Evolutionary conservation across 495 filamentous ascomycete species (phyloP).

Genomic region (Hyaloscypha finlandica): DNA sequence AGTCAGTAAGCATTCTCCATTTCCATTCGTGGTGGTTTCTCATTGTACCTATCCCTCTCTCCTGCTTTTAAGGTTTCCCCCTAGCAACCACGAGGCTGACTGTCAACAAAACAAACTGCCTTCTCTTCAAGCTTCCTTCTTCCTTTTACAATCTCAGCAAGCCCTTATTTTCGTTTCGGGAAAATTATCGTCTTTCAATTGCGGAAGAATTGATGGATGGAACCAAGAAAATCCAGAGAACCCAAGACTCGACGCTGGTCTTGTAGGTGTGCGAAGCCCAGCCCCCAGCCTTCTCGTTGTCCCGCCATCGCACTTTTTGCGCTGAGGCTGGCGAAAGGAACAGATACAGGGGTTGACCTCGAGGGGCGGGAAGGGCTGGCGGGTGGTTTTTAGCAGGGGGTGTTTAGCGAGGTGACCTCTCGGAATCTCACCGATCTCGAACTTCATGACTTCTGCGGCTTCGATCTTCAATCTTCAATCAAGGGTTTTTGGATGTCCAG

Average conservation of each 20-base stretch:
- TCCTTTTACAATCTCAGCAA: too few relatives aligned
- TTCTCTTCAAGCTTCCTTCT: too few relatives aligned
- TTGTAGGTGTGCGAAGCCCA: conserved; percentile 3
- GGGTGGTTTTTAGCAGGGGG: neutral
- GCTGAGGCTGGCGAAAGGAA: neutral
- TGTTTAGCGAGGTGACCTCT: neutral
- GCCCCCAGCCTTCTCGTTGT: conserved; percentile 23
- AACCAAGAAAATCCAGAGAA: neutral
- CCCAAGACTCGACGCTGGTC: neutral
- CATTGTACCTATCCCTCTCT: neutral
- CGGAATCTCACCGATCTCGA: too few relatives aligned
- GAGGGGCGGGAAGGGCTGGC: conserved; percentile 2
- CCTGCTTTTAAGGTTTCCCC: neutral
- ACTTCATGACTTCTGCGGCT: neutral
- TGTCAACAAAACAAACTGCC: too few relatives aligned
- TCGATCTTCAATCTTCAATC: too few relatives aligned
- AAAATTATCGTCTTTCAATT: too few relatives aligned
- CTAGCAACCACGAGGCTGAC: neutral
- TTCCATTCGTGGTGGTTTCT: neutral
- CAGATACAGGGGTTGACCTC: neutral
- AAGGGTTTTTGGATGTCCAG: too few relatives aligned
- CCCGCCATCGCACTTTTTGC: conserved; percentile 23
- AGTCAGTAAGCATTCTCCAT: neutral
- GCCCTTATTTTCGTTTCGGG: too few relatives aligned
- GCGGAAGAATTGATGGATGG: neutral